phyloP scores from a whole-genome alignment of 2,329 filamentous ascomycete species.

The Calonectria honghensis region DNA sequence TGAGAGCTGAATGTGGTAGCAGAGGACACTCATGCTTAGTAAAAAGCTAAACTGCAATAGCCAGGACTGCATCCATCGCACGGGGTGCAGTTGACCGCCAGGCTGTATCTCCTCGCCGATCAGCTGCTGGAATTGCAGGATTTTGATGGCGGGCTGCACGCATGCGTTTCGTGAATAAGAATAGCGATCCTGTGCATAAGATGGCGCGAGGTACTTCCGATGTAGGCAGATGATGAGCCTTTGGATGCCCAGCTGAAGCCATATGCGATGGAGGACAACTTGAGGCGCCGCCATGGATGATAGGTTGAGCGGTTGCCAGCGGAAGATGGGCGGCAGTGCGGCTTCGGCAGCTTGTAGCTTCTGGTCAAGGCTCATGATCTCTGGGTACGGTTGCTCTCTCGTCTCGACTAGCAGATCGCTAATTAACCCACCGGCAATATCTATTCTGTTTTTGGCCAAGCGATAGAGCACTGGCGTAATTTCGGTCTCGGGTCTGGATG shows the following conservation, averaged over 20 bases:
- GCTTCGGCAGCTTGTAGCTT: slow-evolving; percentile 57
- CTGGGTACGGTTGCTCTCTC: slow-evolving; percentile 54
- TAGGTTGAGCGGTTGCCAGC: slow-evolving; percentile 52
- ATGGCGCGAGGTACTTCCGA: slow-evolving; percentile 48
- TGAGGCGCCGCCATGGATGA: slow-evolving; percentile 62
- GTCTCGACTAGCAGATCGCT: slow-evolving; percentile 37
- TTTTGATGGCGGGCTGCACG: slow-evolving; percentile 18
- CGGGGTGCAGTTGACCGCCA: slow-evolving; percentile 6
- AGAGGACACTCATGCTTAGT: slow-evolving; percentile 33
- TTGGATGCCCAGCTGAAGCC: slow-evolving; percentile 63
- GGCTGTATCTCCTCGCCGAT: slow-evolving; percentile 25
- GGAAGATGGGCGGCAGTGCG: slow-evolving; percentile 57
- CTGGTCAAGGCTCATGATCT: slow-evolving; percentile 56
- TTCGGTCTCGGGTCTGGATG: slow-evolving; percentile 56
- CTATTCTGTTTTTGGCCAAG: slow-evolving; percentile 53
- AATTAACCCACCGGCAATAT: slow-evolving; percentile 50
- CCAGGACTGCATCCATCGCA: slow-evolving; percentile 27
- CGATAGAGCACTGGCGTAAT: slow-evolving; percentile 52
- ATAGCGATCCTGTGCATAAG: background rate
- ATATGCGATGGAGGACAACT: slow-evolving; percentile 61
- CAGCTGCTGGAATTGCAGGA: slow-evolving; percentile 29
- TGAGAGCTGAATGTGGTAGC: slow-evolving; percentile 21
- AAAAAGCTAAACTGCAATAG: slow-evolving; percentile 24
- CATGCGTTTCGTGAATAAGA: slow-evolving; percentile 19
- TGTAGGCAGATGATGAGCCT: slow-evolving; percentile 68